Evolutionary conservation across 2,329 filamentous ascomycete species (phyloP).

Genomic region (Paradendryphiella salina): DNA sequence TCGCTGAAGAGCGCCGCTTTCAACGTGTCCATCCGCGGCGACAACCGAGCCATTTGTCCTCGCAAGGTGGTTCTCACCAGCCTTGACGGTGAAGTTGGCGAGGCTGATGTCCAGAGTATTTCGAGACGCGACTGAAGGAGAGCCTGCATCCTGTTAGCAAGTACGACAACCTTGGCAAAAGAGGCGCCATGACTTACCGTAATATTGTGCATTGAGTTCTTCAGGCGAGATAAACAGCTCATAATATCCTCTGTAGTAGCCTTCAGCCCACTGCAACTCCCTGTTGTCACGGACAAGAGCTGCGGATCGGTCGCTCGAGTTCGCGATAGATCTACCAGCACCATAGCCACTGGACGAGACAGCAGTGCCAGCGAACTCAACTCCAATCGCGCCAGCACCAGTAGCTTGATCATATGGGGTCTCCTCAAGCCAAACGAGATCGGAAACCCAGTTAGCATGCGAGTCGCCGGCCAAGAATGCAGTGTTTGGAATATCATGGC

Average conservation of each 20-base stretch:
- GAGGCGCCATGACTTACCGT: conserved; percentile 50
- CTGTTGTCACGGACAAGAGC: conserved; percentile 53
- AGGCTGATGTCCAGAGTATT: conserved; percentile 67
- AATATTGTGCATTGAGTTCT: conserved; percentile 63
- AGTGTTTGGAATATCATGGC: conserved; percentile 69
- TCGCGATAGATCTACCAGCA: conserved; percentile 17
- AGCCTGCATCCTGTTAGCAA: conserved; percentile 21
- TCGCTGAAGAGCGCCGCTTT: conserved; percentile 57
- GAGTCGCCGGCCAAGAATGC: conserved; percentile 71
- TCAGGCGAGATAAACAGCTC: conserved; percentile 61
- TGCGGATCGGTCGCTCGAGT: conserved; percentile 55
- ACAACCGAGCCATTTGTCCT: conserved; percentile 45
- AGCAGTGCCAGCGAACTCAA: conserved; percentile 64
- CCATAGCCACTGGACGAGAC: conserved; percentile 60
- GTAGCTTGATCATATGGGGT: conserved; percentile 43
- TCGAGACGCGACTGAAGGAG: conserved; percentile 60
- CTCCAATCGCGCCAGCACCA: conserved; percentile 48
- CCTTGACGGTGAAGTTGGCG: conserved; percentile 68
- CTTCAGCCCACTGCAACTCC: conserved; percentile 70
- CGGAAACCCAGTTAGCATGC: conserved; percentile 62
- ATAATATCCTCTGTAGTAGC: conserved; percentile 73
- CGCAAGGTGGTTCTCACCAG: conserved; percentile 61
- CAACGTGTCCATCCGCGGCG: conserved; percentile 50
- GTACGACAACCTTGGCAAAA: neutral
- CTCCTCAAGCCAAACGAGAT: conserved; percentile 50